Percentiles rank a stretch among this genome's conserved stretches.
phyloP scores from a whole-genome alignment of 1,139 yeast genomes.

The Suhomyces panamericanus region DNA sequence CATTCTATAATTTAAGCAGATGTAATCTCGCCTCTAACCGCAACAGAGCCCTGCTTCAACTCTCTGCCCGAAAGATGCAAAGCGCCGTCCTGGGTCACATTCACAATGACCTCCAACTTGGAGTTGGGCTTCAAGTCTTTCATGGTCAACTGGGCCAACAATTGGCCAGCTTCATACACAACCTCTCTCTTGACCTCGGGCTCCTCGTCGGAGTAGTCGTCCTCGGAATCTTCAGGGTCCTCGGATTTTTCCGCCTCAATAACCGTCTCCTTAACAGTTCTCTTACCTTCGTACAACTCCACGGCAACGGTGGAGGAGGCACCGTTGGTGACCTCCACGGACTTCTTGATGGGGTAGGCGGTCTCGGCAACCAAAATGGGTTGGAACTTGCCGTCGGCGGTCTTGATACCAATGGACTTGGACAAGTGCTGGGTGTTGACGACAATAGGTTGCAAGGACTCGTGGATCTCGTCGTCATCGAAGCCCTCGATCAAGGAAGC shows the following conservation, averaged over 20 bases:
- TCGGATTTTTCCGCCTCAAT: constrained; percentile 56
- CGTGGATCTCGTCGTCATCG: constrained; percentile 83
- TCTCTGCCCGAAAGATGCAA: constrained; percentile 84
- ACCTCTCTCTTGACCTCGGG: constrained; percentile 77
- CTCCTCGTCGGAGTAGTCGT: constrained; percentile 48
- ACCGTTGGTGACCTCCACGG: constrained; percentile 65
- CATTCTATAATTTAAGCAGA: constrained; percentile 13
- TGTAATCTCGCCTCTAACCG: constrained; percentile 51
- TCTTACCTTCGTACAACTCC: constrained; percentile 82
- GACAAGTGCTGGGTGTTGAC: constrained; percentile 85
- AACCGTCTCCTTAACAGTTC: constrained; percentile 74
- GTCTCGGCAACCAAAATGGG: constrained; percentile 82
- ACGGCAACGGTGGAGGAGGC: constrained; percentile 60
- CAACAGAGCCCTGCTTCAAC: constrained; percentile 63
- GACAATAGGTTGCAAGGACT: constrained; percentile 82
- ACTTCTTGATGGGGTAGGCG: constrained; percentile 86
- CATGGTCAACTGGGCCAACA: constrained; percentile 77
- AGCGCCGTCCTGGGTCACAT: constrained; percentile 81
- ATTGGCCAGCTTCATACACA: constrained; percentile 70
- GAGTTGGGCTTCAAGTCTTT: constrained; percentile 69
- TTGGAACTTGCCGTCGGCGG: constrained; percentile 68
- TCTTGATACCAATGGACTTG: constrained; percentile 83
- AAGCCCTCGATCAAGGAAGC: constrained; percentile 83
- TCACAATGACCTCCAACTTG: constrained; percentile 75
- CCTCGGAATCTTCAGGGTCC: constrained; percentile 48